A percentile compares a stretch with the other conserved stretches of the same genome.
phyloP scores from a whole-genome alignment of 2,329 filamentous ascomycete genomes.

The Sclerotinia glacialis region DNA sequence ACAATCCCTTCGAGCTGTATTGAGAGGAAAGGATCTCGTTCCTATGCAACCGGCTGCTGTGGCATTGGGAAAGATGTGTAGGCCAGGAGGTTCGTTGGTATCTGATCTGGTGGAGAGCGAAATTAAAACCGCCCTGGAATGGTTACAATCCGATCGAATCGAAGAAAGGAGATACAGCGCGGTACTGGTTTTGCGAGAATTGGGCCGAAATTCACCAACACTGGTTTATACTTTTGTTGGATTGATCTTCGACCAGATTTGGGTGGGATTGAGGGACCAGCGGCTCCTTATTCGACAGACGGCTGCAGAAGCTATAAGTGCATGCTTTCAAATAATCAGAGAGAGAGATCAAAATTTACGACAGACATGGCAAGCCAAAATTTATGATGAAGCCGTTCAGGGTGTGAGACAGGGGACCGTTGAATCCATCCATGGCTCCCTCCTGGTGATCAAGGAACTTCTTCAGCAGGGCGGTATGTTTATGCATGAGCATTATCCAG shows the following conservation, averaged over 20 bases:
- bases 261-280: conserved; percentile 86
- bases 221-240: conserved; percentile 93
- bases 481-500: conserved; percentile 92
- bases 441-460: conserved; percentile 88
- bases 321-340: conserved; percentile 93
- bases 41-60: conserved; percentile 89
- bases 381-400: conserved; percentile 79
- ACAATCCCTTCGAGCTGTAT: conserved; percentile 80
- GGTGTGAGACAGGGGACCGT: conserved; percentile 78
- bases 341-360: conserved; percentile 88
- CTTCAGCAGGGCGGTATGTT: conserved; percentile 97
- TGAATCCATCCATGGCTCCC: conserved; percentile 89
- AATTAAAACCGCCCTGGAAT: conserved; percentile 93
- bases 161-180: conserved; percentile 93
- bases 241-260: conserved; percentile 94
- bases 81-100: conserved; percentile 88
- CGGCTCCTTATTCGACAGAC: conserved; percentile 90
- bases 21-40: conserved; percentile 85
- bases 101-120: conserved; percentile 96
- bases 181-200: conserved; percentile 83
- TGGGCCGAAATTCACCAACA: conserved; percentile 89
- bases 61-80: conserved; percentile 84
- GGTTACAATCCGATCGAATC: conserved; percentile 90
- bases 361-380: conserved; percentile 82
- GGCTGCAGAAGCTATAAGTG: conserved; percentile 87